Percentiles rank a stretch among this genome's conserved stretches.
phyloP scores from a whole-genome alignment of 371 early-diverging fungal species.

The Mucor indicus region DNA sequence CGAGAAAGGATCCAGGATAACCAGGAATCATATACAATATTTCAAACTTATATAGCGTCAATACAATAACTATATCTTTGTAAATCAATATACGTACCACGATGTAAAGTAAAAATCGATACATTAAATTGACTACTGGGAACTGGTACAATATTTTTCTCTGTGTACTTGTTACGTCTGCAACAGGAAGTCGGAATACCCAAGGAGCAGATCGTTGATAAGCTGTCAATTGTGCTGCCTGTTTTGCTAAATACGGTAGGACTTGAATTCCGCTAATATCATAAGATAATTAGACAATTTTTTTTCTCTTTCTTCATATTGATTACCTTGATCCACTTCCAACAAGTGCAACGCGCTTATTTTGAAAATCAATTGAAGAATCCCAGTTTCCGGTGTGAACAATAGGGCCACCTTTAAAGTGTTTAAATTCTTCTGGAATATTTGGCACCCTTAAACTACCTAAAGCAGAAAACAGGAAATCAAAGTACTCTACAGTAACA shows the following conservation, averaged over 20 bases:
- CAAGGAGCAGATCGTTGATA: slow-evolving; percentile 52
- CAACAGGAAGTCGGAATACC: slow-evolving; percentile 24
- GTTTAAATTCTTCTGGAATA: slow-evolving; percentile 46
- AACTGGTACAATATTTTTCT: slow-evolving; percentile 37
- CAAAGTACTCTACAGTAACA: slow-evolving; percentile 4
- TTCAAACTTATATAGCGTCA: slow-evolving; percentile 9
- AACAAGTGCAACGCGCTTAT: slow-evolving; percentile 50
- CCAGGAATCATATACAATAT: not conserved
- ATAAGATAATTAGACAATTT: too few species aligned
- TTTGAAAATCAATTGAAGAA: slow-evolving; percentile 36
- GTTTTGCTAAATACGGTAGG: slow-evolving; percentile 36
- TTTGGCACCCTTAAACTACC: slow-evolving; percentile 53
- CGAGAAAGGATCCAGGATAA: not conserved
- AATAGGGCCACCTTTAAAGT: slow-evolving; percentile 41
- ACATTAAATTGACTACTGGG: slow-evolving; percentile 25
- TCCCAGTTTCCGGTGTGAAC: slow-evolving; percentile 56
- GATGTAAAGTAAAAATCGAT: slow-evolving; percentile 12
- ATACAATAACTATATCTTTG: too few species aligned
- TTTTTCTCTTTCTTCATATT: too few species aligned
- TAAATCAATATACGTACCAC: too few species aligned
- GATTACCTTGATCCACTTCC: slow-evolving; percentile 55
- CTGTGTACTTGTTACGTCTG: slow-evolving; percentile 14
- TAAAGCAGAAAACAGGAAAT: slow-evolving; percentile 18
- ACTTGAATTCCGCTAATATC: slow-evolving; percentile 41
- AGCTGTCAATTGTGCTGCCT: slow-evolving; percentile 31